phyloP scores from a whole-genome alignment of 441 rosid genomes.

The Jatropha multifida region DNA sequence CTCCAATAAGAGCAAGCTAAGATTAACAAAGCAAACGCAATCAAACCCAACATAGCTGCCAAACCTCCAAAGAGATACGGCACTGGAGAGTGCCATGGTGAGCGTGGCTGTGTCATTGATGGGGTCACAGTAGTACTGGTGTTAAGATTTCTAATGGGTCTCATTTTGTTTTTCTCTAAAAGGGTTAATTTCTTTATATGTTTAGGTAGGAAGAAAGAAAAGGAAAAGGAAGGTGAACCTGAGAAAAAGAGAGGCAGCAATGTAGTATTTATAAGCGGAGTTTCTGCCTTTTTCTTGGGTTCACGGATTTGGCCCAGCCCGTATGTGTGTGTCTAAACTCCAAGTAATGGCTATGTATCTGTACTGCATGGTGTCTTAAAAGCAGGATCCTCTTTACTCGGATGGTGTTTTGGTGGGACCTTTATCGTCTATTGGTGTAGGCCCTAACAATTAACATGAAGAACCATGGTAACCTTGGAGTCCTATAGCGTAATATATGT shows the following conservation, averaged over 20 bases:
- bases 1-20: slow-evolving; percentile 96
- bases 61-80: slow-evolving; percentile 93
- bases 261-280: slow-evolving; percentile 30
- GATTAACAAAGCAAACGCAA: slow-evolving; percentile 80
- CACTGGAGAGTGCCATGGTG: slow-evolving; percentile 92
- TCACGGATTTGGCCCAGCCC: slow-evolving; percentile 11
- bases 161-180: slow-evolving; percentile 28
- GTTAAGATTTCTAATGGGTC: slow-evolving; percentile 25
- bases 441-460: background rate
- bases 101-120: slow-evolving; percentile 30
- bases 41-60: slow-evolving; percentile 90
- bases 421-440: background rate
- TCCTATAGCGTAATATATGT: no score
- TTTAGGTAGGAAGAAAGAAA: background rate
- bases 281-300: background rate
- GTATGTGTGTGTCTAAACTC: background rate
- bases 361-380: background rate
- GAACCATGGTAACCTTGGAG: no score
- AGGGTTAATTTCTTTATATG: background rate
- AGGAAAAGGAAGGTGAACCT: background rate
- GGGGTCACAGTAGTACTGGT: slow-evolving; percentile 25
- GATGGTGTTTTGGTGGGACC: background rate
- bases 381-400: background rate
- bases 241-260: slow-evolving; percentile 8
- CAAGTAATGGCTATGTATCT: background rate